Evolutionary conservation across 352 stramenopile genomes (phyloP).

Genomic region (Phytophthora citrophthora): DNA sequence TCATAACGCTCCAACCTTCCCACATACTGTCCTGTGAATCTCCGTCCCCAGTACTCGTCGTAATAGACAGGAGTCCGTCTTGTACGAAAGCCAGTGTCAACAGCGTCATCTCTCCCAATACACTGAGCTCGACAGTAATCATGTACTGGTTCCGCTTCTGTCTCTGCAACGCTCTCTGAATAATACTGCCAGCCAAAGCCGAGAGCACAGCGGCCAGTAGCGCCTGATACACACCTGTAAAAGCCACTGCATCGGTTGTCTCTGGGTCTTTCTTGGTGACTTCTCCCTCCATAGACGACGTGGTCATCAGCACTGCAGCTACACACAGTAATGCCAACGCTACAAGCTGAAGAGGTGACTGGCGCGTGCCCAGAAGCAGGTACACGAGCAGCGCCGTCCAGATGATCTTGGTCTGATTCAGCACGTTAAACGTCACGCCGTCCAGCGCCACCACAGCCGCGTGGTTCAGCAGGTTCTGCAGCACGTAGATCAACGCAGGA

Average conservation of each 20-base stretch:
- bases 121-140: constrained; percentile 82
- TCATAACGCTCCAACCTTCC: constrained; percentile 75
- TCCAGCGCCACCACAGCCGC: constrained; percentile 77
- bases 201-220: constrained; percentile 77
- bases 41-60: constrained; percentile 10
- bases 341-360: constrained; percentile 73
- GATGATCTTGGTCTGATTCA: constrained; percentile 92
- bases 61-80: constrained; percentile 16
- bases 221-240: constrained; percentile 78
- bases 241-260: constrained; percentile 47
- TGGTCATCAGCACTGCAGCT: constrained; percentile 80
- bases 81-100: constrained; percentile 51
- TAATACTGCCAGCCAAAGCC: constrained; percentile 76
- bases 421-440: constrained; percentile 85
- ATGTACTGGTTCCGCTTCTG: constrained; percentile 81
- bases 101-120: constrained; percentile 70
- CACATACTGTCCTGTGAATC: constrained; percentile 54
- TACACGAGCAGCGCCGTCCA: constrained; percentile 87
- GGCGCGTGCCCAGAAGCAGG: constrained; percentile 71
- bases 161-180: constrained; percentile 73
- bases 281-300: constrained; percentile 24
- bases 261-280: constrained; percentile 5
- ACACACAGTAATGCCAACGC: constrained; percentile 73
- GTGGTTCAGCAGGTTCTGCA: constrained; percentile 88
- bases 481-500: constrained; percentile 81